phyloP scores from a whole-genome alignment of 2,329 filamentous ascomycete species.

The Fusarium hainanense region DNA sequence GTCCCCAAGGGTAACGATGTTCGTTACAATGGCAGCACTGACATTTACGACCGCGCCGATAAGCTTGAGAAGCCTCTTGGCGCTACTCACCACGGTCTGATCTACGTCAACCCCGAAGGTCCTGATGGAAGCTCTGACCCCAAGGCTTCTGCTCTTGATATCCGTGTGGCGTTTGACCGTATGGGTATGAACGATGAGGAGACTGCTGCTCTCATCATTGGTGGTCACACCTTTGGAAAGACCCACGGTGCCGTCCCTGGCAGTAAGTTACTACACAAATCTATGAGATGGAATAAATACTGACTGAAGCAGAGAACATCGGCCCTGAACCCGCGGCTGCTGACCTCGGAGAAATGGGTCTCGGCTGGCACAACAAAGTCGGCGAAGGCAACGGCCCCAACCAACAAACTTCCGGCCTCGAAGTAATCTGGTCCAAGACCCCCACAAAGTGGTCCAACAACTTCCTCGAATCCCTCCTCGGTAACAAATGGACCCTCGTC shows the following conservation, averaged over 20 bases:
- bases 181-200: constrained; percentile 89
- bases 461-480: constrained; percentile 81
- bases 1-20: constrained; percentile 72
- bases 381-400: constrained; percentile 75
- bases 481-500: constrained; percentile 80
- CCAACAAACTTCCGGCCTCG: constrained; percentile 79
- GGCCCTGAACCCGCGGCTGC: constrained; percentile 75
- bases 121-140: constrained; percentile 79
- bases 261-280: constrained; percentile 46
- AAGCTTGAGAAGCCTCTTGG: constrained; percentile 76
- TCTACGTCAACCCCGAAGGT: constrained; percentile 85
- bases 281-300: not conserved
- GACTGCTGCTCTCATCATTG: constrained; percentile 81
- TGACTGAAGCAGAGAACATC: constrained; percentile 58
- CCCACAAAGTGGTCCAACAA: constrained; percentile 81
- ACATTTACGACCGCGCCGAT: constrained; percentile 63
- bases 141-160: constrained; percentile 75
- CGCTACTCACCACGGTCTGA: constrained; percentile 72
- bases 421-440: constrained; percentile 83
- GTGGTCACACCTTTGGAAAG: constrained; percentile 84
- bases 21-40: constrained; percentile 69
- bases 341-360: constrained; percentile 71
- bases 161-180: constrained; percentile 78
- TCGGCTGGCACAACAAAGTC: constrained; percentile 77
- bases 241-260: constrained; percentile 77